Conservation (phyloP, 23 red algal genomes). For the Gracilariopsis chorda region DNA sequence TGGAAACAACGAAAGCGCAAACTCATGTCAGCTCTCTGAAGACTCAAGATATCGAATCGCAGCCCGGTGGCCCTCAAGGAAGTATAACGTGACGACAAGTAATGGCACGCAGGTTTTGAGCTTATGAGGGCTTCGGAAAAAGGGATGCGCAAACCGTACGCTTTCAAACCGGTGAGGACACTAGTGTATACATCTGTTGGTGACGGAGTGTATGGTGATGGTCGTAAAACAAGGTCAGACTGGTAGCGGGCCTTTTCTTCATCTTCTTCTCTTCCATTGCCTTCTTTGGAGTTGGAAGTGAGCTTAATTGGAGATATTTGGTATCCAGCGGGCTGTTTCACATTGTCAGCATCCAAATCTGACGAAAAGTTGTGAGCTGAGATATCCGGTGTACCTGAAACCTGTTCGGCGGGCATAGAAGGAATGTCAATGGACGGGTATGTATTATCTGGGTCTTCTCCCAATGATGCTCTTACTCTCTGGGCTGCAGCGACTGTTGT, state of each 20-base stretch:
- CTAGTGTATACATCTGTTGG: constrained; percentile 24
- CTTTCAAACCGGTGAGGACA: constrained; percentile 31
- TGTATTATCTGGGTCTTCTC: neutral
- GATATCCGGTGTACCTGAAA: neutral
- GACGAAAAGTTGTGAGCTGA: neutral
- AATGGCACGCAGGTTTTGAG: neutral
- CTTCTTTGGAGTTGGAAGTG: neutral
- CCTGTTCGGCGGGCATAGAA: neutral
- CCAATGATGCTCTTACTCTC: constrained; percentile 20
- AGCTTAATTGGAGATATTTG: neutral
- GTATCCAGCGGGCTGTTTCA: neutral
- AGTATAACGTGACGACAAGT: neutral
- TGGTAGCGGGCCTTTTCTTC: neutral
- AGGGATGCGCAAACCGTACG: constrained; percentile 28
- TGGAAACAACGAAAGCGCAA: neutral
- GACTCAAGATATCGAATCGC: neutral
- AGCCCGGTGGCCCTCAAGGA: neutral
- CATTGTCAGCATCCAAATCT: neutral
- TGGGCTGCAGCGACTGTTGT: constrained; percentile 2
- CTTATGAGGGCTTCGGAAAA: neutral
- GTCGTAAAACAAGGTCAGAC: constrained; percentile 40
- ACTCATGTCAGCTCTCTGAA: neutral
- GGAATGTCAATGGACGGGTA: neutral
- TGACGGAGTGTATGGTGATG: constrained; percentile 35
- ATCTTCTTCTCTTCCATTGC: neutral